Evolutionary conservation across 2,329 filamentous ascomycete species (phyloP), one percentile per base, ranked within the genome.

Genomic region (Talaromyces sp.): DNA sequence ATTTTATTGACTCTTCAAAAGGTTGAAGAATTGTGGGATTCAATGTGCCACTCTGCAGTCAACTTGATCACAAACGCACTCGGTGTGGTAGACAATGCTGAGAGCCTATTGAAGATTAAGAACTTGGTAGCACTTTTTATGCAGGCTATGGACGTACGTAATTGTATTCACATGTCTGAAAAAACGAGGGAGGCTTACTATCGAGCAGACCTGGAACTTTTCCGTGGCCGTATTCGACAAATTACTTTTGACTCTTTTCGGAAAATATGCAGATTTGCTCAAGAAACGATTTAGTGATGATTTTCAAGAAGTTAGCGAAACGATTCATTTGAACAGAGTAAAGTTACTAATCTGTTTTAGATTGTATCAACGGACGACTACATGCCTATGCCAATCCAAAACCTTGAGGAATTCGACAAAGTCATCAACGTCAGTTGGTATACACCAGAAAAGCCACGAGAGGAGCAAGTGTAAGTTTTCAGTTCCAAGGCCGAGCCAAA

Each of bases 1-100:
- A 2, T 9, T 19, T 46, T 9, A 35, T 50, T 61, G 24, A 61
- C 24, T 27, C 24, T 24, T 21, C 32, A 10, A 26, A 63, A 93
- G 89, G 87, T 97, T n/a, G 95, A 99, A 70, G 95, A 98, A 75
- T 80, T 99, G 2, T 99, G 95, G 95, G 93, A 98, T 69, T 97
- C 93, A 0, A 95, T 98, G 90, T 98, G 93, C 71, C 90, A 93
- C 69, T 87, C 89, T 51, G 89, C 91, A 0, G 91, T 98, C 66
- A 84, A 83, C 9, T 80, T 98, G 54, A 96, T 96, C 64, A 87
- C 88, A 0, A 90, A 88, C 66, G 89, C 91, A 0, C 79, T 99
- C 4, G 83, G 85, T 55, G 86, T 87, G 46, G 86, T 99, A n/a
- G 87, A 86, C 61, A 95, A 96, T 71, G 92, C 95, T 13, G 93